Evolutionary conservation across 2,329 filamentous ascomycete genomes (phyloP).

Genomic region (Didymosphaeria variabile): DNA sequence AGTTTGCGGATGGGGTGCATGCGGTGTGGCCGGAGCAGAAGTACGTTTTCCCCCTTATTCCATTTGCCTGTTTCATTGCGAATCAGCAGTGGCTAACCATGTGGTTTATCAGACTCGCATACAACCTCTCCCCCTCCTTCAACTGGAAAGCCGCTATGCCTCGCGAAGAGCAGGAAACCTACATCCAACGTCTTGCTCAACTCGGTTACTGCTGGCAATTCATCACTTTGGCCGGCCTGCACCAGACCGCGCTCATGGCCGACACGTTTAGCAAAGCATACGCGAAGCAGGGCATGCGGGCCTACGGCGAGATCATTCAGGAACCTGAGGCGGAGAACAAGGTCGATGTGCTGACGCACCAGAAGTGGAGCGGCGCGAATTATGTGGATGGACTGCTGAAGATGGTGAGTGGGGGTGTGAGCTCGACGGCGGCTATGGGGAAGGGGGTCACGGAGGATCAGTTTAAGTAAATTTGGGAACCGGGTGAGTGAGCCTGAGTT

Average conservation of each 20-base stretch:
- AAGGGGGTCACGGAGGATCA: constrained; percentile 98
- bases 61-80: too few relatives aligned
- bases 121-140: constrained; percentile 98
- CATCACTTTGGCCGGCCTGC: constrained; percentile 97
- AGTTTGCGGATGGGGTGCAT: constrained; percentile 94
- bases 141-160: constrained; percentile 99
- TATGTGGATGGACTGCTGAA: constrained; percentile 95
- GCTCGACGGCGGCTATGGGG: constrained; percentile 93
- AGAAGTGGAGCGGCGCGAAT: constrained; percentile 97
- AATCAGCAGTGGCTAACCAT: constrained; percentile 8
- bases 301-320: constrained; percentile 96
- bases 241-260: constrained; percentile 92
- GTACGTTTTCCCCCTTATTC: constrained; percentile 60
- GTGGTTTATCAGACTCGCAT: constrained; percentile 74
- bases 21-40: constrained; percentile 96
- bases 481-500: too few relatives aligned
- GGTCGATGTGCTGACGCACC: constrained; percentile 96
- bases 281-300: constrained; percentile 85
- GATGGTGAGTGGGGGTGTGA: constrained; percentile 95
- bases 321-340: constrained; percentile 93
- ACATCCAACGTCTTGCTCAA: constrained; percentile 85
- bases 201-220: constrained; percentile 99
- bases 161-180: constrained; percentile 91
- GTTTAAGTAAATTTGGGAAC: constrained; percentile 66
- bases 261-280: constrained; percentile 89